These are phyloP conservation scores for Sesbania bispinosa DNA, from an alignment of 306 rosid species.

Conservation along the genomic window DNA sequence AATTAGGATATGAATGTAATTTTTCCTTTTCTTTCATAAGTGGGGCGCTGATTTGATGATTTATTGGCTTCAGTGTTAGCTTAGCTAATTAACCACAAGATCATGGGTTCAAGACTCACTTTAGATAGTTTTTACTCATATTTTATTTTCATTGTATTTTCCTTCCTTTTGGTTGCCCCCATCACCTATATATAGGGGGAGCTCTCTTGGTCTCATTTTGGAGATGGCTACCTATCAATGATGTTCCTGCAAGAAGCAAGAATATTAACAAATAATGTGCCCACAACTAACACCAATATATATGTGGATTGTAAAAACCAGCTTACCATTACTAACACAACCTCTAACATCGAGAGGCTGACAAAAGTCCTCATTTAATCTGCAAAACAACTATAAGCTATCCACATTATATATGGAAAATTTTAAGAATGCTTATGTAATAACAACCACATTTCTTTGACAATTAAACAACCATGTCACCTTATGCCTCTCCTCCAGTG, in stretches of 20 bases:
- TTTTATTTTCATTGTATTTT: too few species aligned
- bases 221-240: conserved; percentile 27
- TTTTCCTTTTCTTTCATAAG: too few species aligned
- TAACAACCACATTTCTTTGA: background rate
- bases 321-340: conserved; percentile 56
- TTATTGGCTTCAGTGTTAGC: too few species aligned
- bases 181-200: too few species aligned
- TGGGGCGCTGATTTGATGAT: too few species aligned
- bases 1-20: too few species aligned
- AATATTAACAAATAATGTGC: background rate
- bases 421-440: background rate
- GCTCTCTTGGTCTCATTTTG: conserved; percentile 52
- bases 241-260: conserved; percentile 33
- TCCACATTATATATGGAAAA: conserved; percentile 24
- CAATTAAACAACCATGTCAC: conserved; percentile 2
- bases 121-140: too few species aligned
- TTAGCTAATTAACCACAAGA: too few species aligned
- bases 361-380: conserved; percentile 52
- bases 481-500: too few species aligned
- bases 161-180: too few species aligned
- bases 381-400: conserved; percentile 57
- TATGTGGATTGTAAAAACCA: background rate
- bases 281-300: background rate
- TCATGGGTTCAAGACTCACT: too few species aligned
- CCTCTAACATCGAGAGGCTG: conserved; percentile 59